A percentile compares a stretch with the other conserved stretches of the same genome.
Conservation (phyloP, 2,329 filamentous ascomycete genomes). For the Leptographium flavum region DNA sequence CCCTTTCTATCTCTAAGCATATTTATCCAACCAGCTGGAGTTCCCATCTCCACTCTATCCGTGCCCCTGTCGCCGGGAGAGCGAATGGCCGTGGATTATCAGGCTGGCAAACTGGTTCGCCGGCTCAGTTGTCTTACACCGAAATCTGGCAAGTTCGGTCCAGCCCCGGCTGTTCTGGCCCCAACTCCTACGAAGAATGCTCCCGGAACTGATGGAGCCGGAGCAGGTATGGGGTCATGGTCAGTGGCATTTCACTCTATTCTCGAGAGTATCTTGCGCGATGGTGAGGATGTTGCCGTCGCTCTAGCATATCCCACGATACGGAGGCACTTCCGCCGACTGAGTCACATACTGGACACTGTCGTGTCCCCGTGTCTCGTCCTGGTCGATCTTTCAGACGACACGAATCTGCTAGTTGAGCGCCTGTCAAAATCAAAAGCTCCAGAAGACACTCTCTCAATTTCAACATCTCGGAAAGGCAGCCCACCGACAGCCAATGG, state of each 20-base stretch:
- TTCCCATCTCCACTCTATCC: slow-evolving; percentile 22
- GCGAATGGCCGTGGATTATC: slow-evolving; percentile 26
- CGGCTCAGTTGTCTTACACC: slow-evolving; percentile 28
- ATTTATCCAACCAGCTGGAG: slow-evolving; percentile 23
- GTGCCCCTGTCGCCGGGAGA: slow-evolving; percentile 20
- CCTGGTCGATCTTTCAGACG: slow-evolving; percentile 36
- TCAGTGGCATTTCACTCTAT: slow-evolving; percentile 40
- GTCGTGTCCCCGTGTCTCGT: slow-evolving; percentile 38
- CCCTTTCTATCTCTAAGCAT: slow-evolving; percentile 22
- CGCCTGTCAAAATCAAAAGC: background rate
- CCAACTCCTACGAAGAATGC: background rate
- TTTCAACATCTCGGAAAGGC: background rate
- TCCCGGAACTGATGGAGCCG: background rate
- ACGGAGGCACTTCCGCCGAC: slow-evolving; percentile 33
- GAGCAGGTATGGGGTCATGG: slow-evolving; percentile 27
- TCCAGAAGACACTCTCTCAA: background rate
- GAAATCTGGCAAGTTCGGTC: slow-evolving; percentile 34
- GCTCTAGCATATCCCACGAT: slow-evolving; percentile 42
- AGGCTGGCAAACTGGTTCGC: slow-evolving; percentile 31
- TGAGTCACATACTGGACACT: slow-evolving; percentile 34
- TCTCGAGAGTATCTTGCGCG: slow-evolving; percentile 40
- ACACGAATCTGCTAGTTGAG: slow-evolving; percentile 33
- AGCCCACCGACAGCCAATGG: background rate
- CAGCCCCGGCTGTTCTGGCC: slow-evolving; percentile 22
- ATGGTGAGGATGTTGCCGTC: slow-evolving; percentile 45